Conservation (phyloP, 768 basidiomycete species). For the Hypholoma sublateritium region DNA sequence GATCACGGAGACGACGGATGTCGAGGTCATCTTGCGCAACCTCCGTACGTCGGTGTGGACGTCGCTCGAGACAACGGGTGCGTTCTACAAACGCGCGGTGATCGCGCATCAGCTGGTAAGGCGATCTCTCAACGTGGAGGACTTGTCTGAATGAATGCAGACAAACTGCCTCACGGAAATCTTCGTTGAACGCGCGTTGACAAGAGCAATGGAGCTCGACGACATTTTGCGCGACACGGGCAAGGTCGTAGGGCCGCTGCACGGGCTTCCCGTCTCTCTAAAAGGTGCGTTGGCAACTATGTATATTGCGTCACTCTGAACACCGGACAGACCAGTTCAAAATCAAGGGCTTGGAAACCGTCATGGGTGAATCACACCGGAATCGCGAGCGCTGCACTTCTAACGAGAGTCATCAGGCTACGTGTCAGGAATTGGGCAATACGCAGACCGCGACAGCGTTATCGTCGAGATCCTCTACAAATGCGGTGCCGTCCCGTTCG, state of each 20-base stretch:
- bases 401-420: constrained; percentile 46
- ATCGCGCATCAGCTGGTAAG: constrained; percentile 80
- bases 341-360: constrained; percentile 68
- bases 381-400: neutral
- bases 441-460: constrained; percentile 56
- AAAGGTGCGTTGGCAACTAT: constrained; percentile 2
- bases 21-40: constrained; percentile 48
- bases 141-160: constrained; percentile 31
- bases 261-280: constrained; percentile 42
- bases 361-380: constrained; percentile 47
- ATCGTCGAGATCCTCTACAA: constrained; percentile 64
- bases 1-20: constrained; percentile 41
- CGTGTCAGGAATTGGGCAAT: constrained; percentile 69
- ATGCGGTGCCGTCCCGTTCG: constrained; percentile 69
- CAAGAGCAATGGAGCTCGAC: constrained; percentile 66
- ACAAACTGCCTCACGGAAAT: constrained; percentile 84
- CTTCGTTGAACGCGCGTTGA: constrained; percentile 73
- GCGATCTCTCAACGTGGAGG: neutral
- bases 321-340: constrained; percentile 69
- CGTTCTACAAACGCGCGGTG: constrained; percentile 76
- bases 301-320: neutral
- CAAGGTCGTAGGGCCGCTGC: constrained; percentile 65
- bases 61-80: constrained; percentile 63
- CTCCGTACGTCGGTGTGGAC: constrained; percentile 57
- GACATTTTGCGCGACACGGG: constrained; percentile 60